phyloP scores from a whole-genome alignment of 345 rosid species.

The Passiflora organensis region DNA sequence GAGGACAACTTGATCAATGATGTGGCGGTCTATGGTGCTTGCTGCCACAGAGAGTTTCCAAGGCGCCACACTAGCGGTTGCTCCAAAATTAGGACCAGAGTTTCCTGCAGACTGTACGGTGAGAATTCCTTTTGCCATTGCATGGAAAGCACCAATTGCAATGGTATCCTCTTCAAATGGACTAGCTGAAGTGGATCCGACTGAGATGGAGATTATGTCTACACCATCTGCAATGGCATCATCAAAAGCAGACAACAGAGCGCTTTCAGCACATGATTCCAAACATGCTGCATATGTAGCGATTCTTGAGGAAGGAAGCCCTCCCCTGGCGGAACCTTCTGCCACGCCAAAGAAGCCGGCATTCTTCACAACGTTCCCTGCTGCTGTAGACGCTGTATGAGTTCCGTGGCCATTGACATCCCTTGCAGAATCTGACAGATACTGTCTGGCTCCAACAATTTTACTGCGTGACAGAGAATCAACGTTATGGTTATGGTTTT shows the following conservation, averaged over 20 bases:
- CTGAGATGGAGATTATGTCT: not conserved
- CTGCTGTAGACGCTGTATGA: conserved; percentile 38
- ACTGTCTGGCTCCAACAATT: too few relatives aligned
- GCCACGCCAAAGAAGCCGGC: not conserved
- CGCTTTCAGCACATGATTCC: not conserved
- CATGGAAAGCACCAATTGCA: conserved; percentile 1
- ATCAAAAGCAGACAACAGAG: not conserved
- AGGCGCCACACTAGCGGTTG: conserved; percentile 21
- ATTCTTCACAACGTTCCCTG: not conserved
- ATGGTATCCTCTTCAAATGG: not conserved
- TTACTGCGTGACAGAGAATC: too few relatives aligned
- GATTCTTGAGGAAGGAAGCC: not conserved
- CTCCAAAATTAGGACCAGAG: not conserved
- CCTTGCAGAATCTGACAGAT: not conserved
- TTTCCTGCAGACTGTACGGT: conserved; percentile 2
- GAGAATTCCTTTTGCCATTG: not conserved
- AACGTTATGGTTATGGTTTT: too few relatives aligned
- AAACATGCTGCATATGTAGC: not conserved
- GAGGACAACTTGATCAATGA: conserved; percentile 20
- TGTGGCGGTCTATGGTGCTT: conserved; percentile 22
- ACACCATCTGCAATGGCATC: not conserved
- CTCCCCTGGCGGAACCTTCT: not conserved
- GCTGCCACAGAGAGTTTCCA: conserved; percentile 32
- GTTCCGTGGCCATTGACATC: conserved; percentile 26
- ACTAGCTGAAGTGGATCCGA: not conserved